These are phyloP conservation scores for Pythium brachiatum DNA, from an alignment of 352 stramenopile species.

Conservation along the genomic window DNA sequence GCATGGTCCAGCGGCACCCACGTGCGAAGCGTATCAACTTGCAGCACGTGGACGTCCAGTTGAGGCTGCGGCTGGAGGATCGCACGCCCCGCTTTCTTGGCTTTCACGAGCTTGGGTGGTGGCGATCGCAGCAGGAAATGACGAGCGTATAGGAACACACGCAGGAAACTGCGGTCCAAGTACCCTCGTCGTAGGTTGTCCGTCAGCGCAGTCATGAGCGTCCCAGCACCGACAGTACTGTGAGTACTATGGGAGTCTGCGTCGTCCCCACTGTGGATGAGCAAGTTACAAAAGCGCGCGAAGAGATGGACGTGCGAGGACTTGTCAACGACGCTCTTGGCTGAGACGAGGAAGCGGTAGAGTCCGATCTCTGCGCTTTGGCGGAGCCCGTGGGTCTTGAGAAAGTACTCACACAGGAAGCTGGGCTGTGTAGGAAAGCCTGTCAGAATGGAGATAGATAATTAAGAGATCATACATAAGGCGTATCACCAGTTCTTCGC, in stretches of 20 bases:
- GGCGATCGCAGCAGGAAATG: slow-evolving; percentile 40
- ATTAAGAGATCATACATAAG: not conserved
- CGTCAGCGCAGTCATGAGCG: slow-evolving; percentile 17
- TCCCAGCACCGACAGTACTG: not conserved
- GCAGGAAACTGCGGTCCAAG: slow-evolving; percentile 61
- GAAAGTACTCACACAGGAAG: slow-evolving; percentile 72
- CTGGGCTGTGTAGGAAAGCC: slow-evolving; percentile 31
- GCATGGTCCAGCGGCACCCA: slow-evolving; percentile 71
- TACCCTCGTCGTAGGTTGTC: slow-evolving; percentile 31
- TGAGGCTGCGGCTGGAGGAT: not conserved
- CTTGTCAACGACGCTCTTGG: slow-evolving; percentile 50
- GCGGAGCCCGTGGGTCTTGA: slow-evolving; percentile 60
- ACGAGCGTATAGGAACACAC: slow-evolving; percentile 59
- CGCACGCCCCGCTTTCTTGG: slow-evolving; percentile 4
- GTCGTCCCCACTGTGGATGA: slow-evolving; percentile 23
- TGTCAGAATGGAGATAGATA: no score
- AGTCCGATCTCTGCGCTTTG: slow-evolving; percentile 65
- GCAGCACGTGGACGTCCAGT: slow-evolving; percentile 37
- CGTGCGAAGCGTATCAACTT: slow-evolving; percentile 44
- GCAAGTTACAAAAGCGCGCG: slow-evolving; percentile 48
- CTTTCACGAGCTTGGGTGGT: slow-evolving; percentile 8
- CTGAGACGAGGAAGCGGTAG: slow-evolving; percentile 68
- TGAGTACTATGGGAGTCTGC: not conserved
- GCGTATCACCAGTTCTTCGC: slow-evolving; percentile 42
- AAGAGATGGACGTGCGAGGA: slow-evolving; percentile 64